Conservation (phyloP, 1,284 basidiomycete species). For the Marasmius tenuissimus region DNA sequence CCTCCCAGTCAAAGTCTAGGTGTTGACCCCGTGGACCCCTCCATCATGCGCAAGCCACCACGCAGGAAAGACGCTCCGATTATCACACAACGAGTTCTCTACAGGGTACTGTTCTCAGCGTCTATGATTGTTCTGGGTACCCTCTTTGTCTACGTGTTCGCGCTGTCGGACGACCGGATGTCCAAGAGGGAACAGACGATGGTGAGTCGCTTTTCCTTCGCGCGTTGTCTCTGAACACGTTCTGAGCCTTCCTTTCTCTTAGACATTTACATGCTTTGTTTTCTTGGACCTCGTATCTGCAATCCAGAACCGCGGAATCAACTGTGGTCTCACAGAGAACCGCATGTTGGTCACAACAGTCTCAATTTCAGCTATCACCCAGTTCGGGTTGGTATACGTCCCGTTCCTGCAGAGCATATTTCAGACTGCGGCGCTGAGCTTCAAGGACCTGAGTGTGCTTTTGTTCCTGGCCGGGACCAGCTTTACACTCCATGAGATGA, state of each 20-base stretch:
- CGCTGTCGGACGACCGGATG: slow-evolving; percentile 80
- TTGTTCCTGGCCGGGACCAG: slow-evolving; percentile 71
- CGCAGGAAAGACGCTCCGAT: slow-evolving; percentile 88
- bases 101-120: slow-evolving; percentile 87
- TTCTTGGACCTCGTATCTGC: slow-evolving; percentile 96
- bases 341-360: slow-evolving; percentile 89
- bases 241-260: slow-evolving; percentile 6
- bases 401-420: slow-evolving; percentile 91
- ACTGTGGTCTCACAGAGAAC: slow-evolving; percentile 79
- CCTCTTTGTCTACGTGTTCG: slow-evolving; percentile 84
- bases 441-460: slow-evolving; percentile 72
- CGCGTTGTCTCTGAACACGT: neutral
- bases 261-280: slow-evolving; percentile 98
- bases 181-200: slow-evolving; percentile 90
- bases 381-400: slow-evolving; percentile 87
- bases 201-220: slow-evolving; percentile 48
- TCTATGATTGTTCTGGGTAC: slow-evolving; percentile 89
- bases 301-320: slow-evolving; percentile 89
- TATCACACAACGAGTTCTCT: slow-evolving; percentile 72
- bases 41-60: slow-evolving; percentile 88
- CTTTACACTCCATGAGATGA: slow-evolving; percentile 76
- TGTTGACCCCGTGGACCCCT: slow-evolving; percentile 92
- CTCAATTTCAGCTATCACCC: slow-evolving; percentile 78
- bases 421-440: slow-evolving; percentile 82
- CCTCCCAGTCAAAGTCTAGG: slow-evolving; percentile 95